These are phyloP conservation scores for Hypoxylon fuscum DNA, from an alignment of 495 filamentous ascomycete genomes.

Conservation along the genomic window DNA sequence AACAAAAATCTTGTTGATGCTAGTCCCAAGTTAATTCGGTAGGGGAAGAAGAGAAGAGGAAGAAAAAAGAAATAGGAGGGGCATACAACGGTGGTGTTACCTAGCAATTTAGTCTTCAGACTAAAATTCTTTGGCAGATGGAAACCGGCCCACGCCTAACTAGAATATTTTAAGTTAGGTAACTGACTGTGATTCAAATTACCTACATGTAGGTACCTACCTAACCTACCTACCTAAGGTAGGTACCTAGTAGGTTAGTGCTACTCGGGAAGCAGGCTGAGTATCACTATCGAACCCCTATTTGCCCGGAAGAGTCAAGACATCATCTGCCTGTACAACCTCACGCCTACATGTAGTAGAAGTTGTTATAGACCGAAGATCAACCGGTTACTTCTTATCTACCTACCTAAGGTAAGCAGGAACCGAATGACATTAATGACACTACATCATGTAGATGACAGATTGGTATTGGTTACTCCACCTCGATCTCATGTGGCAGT, in stretches of 20 bases:
- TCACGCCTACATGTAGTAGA: neutral
- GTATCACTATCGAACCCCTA: neutral
- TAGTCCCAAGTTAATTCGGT: neutral
- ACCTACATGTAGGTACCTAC: neutral
- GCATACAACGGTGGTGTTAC: constrained; percentile 1
- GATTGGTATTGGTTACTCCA: neutral
- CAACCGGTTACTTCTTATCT: constrained; percentile 7
- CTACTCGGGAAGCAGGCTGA: too few relatives aligned
- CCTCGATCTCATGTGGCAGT: too few relatives aligned
- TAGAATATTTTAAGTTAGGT: constrained; percentile 4
- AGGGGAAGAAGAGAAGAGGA: constrained; percentile 2
- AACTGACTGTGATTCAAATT: neutral
- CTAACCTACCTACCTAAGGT: too few relatives aligned
- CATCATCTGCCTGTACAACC: neutral
- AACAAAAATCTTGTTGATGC: constrained; percentile 33
- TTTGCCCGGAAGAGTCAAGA: constrained; percentile 12
- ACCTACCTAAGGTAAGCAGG: constrained; percentile 13
- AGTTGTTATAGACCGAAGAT: constrained; percentile 10
- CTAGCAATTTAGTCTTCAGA: constrained; percentile 9
- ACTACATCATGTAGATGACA: too few relatives aligned
- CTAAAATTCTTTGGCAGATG: neutral
- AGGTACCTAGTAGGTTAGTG: too few relatives aligned
- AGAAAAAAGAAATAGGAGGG: neutral
- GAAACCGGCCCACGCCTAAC: neutral
- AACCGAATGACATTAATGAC: too few relatives aligned